Evolutionary conservation across 164 flowering plant genomes (phyloP), one percentile per base, ranked within the genome.

Genomic region (Stephania cephalantha): DNA sequence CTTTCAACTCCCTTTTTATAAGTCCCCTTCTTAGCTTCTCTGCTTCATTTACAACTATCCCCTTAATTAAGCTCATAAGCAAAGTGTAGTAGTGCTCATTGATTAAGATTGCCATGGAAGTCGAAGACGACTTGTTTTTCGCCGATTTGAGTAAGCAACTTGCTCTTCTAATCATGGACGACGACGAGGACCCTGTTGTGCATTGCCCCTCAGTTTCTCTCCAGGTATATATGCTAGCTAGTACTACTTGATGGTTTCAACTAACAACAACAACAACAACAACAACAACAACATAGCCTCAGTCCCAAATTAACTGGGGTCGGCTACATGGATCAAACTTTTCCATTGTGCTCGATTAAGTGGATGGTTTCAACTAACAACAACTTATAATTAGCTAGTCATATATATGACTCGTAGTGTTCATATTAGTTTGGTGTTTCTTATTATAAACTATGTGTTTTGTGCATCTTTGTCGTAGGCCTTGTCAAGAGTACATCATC

Each of bases 111-210:
- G 63, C 50, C 69, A 84, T 87, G 86, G 87, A 85, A 80, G 71
- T 82, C 7, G 85, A 88, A 22, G 95, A 94, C 80, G 98, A 91
- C 79, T 78, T 87, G 71, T 89, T 89, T 80, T 94, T 85, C 81
- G 92, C 92, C 72, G 97, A 94, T 79, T 78, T 94, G 46, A 91
- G 88, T 85, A 85, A 80, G 81, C 91, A 84, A 74, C 90, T 94
- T 53, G 84, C 97, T 42, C 92, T 91, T 61, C 85, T 94, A 6
- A 86, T 94, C 81, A 88, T 85, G 91, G 98, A 94, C 45, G 98
- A 91, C 42, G 83, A 81, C 1, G 92, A 88, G 1, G 85, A 77
- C 72, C 80, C 86, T 0, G 77, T 75, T 31, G 61, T 76, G 17
- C 71, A 42, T 71, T 84, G 68, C 71, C 88, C 93, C 30, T 77